Base-by-base conservation (phyloP, 257 asterid species). In the Solanum ahanhuiri region DNA sequence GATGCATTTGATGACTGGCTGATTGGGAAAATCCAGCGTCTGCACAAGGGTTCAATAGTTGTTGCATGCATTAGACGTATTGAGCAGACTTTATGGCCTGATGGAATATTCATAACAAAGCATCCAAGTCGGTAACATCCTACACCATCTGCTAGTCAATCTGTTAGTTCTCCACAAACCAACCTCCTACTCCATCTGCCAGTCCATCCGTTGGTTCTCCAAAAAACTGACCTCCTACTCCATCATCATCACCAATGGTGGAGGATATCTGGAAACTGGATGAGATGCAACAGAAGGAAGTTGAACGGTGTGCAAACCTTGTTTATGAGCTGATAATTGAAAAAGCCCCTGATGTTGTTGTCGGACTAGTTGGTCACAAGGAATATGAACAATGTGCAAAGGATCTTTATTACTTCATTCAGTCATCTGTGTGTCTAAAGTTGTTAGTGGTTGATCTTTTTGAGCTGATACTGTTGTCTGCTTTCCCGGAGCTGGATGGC, bases 61-160 rank as follows among this genome's bases (percentile, higher is more conserved):
- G 98, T 98, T 87, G 87, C 96, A 86, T 97, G 98, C 76, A 92
- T 96, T 88, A 88, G 79, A 88, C 92, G 95, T 79, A 87, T 96
- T 88, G 98, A 96, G 93, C 96, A 93, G 97, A 93, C 94, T 88
- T 94, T 96, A 76, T 96, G 98, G 98, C 98, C 98, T 48, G 96
- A 95, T 91, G 98, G 98, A 64, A 93, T 96, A 87, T 96, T 96
- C 92, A 89, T 95, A 70, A 96, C 98, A 81, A 96, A 94, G 92
- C 98, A 94, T 91, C 98, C 99, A 43, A 92, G 90, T 83, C 92
- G 96, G 81, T 94, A 87, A 88, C 92, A 87, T 77, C 94, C 95
- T 81, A 73, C 93, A 41, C 89, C 92, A 25, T 72, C 93, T 85
- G 83, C 87, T 48, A 89, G 90, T 85, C 90, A 93, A 41, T 87